These are phyloP conservation scores for Suillus clintonianus DNA, from an alignment of 768 basidiomycete genomes.

Conservation along the genomic window DNA sequence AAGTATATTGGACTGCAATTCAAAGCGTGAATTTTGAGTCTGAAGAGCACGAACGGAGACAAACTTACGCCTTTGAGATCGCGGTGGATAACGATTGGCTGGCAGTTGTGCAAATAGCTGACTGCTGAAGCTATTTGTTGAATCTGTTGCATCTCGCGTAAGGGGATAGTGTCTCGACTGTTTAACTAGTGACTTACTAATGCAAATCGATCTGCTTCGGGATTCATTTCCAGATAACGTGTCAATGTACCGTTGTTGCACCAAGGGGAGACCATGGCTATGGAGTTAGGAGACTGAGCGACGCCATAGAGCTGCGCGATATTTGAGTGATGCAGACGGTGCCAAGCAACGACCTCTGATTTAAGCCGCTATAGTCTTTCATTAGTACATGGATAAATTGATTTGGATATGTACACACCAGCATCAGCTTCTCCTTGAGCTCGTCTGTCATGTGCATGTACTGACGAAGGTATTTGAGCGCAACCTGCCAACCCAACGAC, in stretches of 20 bases:
- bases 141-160: constrained; percentile 35
- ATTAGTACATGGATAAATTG: neutral
- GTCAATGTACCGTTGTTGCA: constrained; percentile 59
- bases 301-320: constrained; percentile 58
- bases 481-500: constrained; percentile 41
- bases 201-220: constrained; percentile 43
- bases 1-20: constrained; percentile 55
- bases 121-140: constrained; percentile 59
- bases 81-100: constrained; percentile 58
- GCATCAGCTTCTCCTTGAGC: constrained; percentile 52
- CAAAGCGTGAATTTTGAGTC: neutral
- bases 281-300: constrained; percentile 47
- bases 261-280: constrained; percentile 70
- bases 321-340: constrained; percentile 55
- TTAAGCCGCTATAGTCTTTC: constrained; percentile 47
- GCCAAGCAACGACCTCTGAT: constrained; percentile 59
- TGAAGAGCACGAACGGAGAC: neutral
- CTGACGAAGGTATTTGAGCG: constrained; percentile 55
- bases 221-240: constrained; percentile 46
- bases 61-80: constrained; percentile 59
- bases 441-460: constrained; percentile 49
- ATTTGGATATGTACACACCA: constrained; percentile 32
- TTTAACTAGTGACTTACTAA: constrained; percentile 39
- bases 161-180: neutral
- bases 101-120: constrained; percentile 55